phyloP scores from a whole-genome alignment of 2,329 filamentous ascomycete genomes.

The Dactylonectria macrodidyma region DNA sequence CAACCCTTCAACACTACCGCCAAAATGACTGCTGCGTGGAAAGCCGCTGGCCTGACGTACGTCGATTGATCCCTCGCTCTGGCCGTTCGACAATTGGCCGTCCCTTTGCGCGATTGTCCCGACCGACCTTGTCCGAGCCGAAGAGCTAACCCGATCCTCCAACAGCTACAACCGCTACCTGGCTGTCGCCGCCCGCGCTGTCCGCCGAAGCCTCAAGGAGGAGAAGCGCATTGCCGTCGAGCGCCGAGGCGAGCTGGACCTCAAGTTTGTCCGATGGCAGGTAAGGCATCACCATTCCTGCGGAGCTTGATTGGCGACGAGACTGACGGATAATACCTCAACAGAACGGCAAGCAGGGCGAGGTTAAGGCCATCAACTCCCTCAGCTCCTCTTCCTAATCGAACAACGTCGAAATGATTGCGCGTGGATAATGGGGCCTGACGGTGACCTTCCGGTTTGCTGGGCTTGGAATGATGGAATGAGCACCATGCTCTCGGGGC shows the following conservation, averaged over 20 bases:
- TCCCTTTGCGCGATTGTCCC: conserved; percentile 12
- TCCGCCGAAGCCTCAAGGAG: conserved; percentile 98
- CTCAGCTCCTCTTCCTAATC: conserved; percentile 57
- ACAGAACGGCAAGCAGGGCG: conserved; percentile 97
- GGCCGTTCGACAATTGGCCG: conserved; percentile 35
- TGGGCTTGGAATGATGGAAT: conserved; percentile 42
- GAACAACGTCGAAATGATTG: conserved; percentile 38
- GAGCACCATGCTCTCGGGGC: conserved; percentile 41
- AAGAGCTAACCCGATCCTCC: conserved; percentile 53
- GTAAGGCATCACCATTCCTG: conserved; percentile 64
- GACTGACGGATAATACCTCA: conserved; percentile 54
- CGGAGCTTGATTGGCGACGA: conserved; percentile 18
- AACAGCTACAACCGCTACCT: conserved; percentile 99
- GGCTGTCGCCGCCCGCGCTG: conserved; percentile 91
- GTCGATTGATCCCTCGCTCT: conserved; percentile 58
- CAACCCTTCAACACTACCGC: conserved; percentile 59
- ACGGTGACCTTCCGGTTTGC: conserved; percentile 31
- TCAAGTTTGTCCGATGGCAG: conserved; percentile 95
- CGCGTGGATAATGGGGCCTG: conserved; percentile 43
- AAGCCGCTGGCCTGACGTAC: conserved; percentile 96
- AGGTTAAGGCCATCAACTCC: conserved; percentile 78
- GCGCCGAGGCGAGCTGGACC: conserved; percentile 89
- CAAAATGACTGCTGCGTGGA: conserved; percentile 98
- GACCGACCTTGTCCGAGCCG: conserved; percentile 39
- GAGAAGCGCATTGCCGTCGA: conserved; percentile 90